Evolutionary conservation across 768 basidiomycete genomes (phyloP).

Genomic region (Suillus spraguei): DNA sequence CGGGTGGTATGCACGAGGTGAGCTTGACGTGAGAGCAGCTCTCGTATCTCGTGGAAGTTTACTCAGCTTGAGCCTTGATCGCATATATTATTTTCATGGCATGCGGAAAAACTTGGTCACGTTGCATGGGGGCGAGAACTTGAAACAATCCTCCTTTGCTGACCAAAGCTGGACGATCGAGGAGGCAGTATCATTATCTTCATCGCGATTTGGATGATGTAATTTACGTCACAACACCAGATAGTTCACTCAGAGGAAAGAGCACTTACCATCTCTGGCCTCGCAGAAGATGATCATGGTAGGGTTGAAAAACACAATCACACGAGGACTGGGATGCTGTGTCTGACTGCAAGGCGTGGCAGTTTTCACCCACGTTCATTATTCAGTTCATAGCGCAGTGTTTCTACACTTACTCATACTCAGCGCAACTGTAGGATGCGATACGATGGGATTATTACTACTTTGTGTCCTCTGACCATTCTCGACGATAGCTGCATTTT

Average conservation of each 20-base stretch:
- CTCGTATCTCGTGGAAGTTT: conserved; percentile 47
- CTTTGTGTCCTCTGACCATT: no score
- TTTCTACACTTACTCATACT: conserved; percentile 64
- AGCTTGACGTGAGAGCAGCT: conserved; percentile 41
- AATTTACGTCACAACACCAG: not conserved
- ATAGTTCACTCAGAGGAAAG: not conserved
- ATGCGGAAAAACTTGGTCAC: not conserved
- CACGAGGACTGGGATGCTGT: conserved; percentile 56
- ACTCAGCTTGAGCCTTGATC: conserved; percentile 42
- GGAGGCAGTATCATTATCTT: not conserved
- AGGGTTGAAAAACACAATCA: conserved; percentile 29
- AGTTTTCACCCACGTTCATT: conserved; percentile 47
- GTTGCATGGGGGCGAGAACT: conserved; percentile 45
- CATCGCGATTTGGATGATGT: not conserved
- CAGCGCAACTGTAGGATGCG: conserved; percentile 66
- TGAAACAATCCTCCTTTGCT: conserved; percentile 12
- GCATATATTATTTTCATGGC: not conserved
- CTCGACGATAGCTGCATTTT: not conserved
- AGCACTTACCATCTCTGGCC: conserved; percentile 50
- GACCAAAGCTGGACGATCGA: not conserved
- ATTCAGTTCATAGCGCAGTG: conserved; percentile 56
- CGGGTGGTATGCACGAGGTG: conserved; percentile 42
- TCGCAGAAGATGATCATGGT: conserved; percentile 50
- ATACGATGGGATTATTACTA: conserved; percentile 37
- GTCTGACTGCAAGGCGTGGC: conserved; percentile 80